A percentile compares a stretch with the other conserved stretches of the same genome.
These are phyloP conservation scores for Murraya koenigii DNA, from an alignment of 345 rosid species.

Conservation along the genomic window DNA sequence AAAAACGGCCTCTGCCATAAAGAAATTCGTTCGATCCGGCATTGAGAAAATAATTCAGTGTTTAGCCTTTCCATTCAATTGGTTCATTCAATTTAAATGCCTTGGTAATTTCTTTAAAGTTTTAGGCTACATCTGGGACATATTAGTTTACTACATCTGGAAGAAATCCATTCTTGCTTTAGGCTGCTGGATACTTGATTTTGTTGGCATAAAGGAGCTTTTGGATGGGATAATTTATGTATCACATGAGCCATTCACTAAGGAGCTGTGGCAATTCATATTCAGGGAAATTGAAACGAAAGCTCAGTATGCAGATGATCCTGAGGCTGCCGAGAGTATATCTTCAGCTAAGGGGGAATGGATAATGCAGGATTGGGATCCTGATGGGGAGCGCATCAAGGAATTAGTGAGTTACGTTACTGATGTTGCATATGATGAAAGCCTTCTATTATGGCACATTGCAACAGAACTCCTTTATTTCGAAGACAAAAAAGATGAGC, in stretches of 20 bases:
- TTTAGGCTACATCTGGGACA: too few species aligned
- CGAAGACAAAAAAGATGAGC: background rate
- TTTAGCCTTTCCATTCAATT: background rate
- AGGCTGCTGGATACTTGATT: background rate
- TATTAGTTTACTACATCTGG: too few species aligned
- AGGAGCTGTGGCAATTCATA: background rate
- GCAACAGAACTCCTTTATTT: conserved; percentile 56
- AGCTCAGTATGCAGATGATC: background rate
- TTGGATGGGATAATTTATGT: background rate
- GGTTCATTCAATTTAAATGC: too few species aligned
- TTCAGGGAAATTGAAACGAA: background rate
- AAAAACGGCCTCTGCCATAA: background rate
- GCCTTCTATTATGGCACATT: conserved; percentile 58
- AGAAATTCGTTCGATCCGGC: background rate
- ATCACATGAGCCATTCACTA: background rate
- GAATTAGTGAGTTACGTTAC: conserved; percentile 37
- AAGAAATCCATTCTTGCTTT: too few species aligned
- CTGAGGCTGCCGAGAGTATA: too few species aligned
- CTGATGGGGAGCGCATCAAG: background rate
- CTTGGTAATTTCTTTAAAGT: too few species aligned
- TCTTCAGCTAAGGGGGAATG: too few species aligned
- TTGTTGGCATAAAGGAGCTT: background rate
- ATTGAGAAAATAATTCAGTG: background rate
- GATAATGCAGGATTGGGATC: too few species aligned
- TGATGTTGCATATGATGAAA: conserved; percentile 43